Base-by-base conservation (phyloP, 441 rosid genomes). In the Lepidium campestre region DNA sequence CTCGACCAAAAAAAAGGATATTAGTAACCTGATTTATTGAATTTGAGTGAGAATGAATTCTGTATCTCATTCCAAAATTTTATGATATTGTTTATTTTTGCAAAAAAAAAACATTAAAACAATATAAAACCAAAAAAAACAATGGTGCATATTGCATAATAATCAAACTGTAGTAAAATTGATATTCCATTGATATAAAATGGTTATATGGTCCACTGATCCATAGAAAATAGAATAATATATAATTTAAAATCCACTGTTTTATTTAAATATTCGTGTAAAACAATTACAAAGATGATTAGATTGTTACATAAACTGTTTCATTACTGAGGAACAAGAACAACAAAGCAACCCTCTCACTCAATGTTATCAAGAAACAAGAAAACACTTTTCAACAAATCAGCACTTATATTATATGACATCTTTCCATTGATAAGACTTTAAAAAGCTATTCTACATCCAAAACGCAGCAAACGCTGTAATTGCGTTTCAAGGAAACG, bases 391-490 rank as follows among this genome's bases (percentile, higher is more conserved):
- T 34, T 18, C 67, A 57, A 65, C 71, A 50, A 20, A 42, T 65
- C 57, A 52, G 49, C 72, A 66, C 31, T 59, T 20, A 47, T 3
- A 52, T 35, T 52, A 50, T 59, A 72, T 44, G 42, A 57, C 29
- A 20, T 42, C 67, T 58, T 27, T 70, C 12, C 62, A 32, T 44
- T 34, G 36, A 52, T 45, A 66, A 10, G 57, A 53, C 72, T 45
- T 67, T 27, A 27, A 36, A 45, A 61, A 45, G 58, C 68, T 73
- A 67, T 25, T 45, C 46, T 53, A 73, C 46, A 58, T 62, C 52
- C 72, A 67, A 66, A 67, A 73, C 68, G 53, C 57, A 14, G 77
- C 48, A 73, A 58, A 56, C 67, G 11, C 20, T 65, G 6, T 41
- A 48, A 35, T 17, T 42, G 67, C 41, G 46, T 59, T 49, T 29